Conservation (phyloP, 495 filamentous ascomycete genomes). For the Elasticomyces elasticus region DNA sequence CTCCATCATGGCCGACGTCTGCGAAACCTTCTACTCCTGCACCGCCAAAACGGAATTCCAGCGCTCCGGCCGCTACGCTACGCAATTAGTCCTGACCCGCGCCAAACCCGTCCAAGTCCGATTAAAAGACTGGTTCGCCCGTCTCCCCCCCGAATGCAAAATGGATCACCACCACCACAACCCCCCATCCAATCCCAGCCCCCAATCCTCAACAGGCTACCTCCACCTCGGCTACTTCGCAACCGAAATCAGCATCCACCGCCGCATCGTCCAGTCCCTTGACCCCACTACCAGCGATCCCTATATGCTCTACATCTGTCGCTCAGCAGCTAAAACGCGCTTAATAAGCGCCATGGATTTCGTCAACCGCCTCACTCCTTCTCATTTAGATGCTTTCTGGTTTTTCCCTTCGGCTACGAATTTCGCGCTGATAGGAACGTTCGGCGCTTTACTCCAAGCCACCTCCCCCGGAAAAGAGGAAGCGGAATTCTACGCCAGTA, state of each 20-base stretch:
- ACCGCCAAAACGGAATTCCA: constrained; percentile 43
- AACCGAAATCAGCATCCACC: constrained; percentile 74
- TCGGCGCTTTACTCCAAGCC: constrained; percentile 73
- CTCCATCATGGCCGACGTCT: constrained; percentile 64
- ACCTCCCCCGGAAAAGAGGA: constrained; percentile 80
- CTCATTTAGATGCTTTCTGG: constrained; percentile 38
- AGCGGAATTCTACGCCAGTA: constrained; percentile 84
- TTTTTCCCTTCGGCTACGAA: constrained; percentile 73
- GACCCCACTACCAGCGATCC: constrained; percentile 44
- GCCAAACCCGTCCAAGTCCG: constrained; percentile 78
- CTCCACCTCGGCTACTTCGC: constrained; percentile 79
- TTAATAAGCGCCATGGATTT: constrained; percentile 43
- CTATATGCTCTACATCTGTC: constrained; percentile 86
- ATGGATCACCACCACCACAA: constrained; percentile 45
- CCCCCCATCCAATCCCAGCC: constrained; percentile 20
- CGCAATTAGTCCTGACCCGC: constrained; percentile 53
- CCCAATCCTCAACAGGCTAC: constrained; percentile 48
- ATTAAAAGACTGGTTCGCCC: constrained; percentile 70
- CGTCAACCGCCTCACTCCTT: constrained; percentile 32
- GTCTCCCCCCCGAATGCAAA: constrained; percentile 52
- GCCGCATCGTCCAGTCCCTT: constrained; percentile 67
- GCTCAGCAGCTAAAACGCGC: constrained; percentile 74
- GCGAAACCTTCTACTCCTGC: constrained; percentile 70
- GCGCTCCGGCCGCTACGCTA: constrained; percentile 34
- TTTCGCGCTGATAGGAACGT: constrained; percentile 73